A percentile compares a stretch with the other conserved stretches of the same genome.
Evolutionary conservation across 2,329 filamentous ascomycete genomes (phyloP).

Genomic region (Boeremia exigua): DNA sequence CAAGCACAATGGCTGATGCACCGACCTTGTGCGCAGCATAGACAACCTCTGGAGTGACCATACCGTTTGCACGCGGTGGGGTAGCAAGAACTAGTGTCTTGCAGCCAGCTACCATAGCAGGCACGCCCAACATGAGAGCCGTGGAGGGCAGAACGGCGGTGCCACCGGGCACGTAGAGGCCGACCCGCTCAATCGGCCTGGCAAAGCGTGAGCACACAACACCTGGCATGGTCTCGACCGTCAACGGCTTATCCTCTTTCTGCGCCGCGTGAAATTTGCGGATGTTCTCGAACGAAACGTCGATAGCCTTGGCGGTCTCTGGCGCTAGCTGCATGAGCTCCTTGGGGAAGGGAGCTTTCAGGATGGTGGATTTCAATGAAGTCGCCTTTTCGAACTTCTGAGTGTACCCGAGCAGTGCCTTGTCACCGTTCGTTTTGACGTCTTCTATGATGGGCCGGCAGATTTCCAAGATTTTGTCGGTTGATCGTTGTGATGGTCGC

Average conservation of each 20-base stretch:
- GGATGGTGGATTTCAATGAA: slow-evolving; percentile 83
- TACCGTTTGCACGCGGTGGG: slow-evolving; percentile 86
- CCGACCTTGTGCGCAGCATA: slow-evolving; percentile 97
- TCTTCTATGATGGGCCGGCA: slow-evolving; percentile 91
- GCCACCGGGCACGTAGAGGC: slow-evolving; percentile 92
- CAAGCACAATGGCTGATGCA: slow-evolving; percentile 92
- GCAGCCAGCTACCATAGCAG: slow-evolving; percentile 96
- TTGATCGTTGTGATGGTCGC: slow-evolving; percentile 90
- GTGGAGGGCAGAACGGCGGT: slow-evolving; percentile 97
- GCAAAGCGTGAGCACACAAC: slow-evolving; percentile 93
- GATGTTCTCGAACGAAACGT: slow-evolving; percentile 93
- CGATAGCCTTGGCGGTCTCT: slow-evolving; percentile 91
- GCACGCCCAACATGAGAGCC: slow-evolving; percentile 96
- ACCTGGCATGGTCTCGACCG: slow-evolving; percentile 97
- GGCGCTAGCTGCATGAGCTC: slow-evolving; percentile 82
- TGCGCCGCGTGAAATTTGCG: slow-evolving; percentile 92
- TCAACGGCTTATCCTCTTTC: slow-evolving; percentile 78
- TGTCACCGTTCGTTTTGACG: slow-evolving; percentile 82
- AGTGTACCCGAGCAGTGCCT: slow-evolving; percentile 87
- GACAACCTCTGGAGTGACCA: slow-evolving; percentile 93
- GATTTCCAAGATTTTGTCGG: slow-evolving; percentile 91
- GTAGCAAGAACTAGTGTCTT: slow-evolving; percentile 93
- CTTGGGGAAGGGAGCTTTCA: slow-evolving; percentile 86
- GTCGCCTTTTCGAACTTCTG: slow-evolving; percentile 98
- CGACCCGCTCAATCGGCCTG: slow-evolving; percentile 92